A percentile compares a stretch with the other conserved stretches of the same genome.
Evolutionary conservation across 2,329 filamentous ascomycete genomes (phyloP).

Genomic region (Orbilia ellipsospora): DNA sequence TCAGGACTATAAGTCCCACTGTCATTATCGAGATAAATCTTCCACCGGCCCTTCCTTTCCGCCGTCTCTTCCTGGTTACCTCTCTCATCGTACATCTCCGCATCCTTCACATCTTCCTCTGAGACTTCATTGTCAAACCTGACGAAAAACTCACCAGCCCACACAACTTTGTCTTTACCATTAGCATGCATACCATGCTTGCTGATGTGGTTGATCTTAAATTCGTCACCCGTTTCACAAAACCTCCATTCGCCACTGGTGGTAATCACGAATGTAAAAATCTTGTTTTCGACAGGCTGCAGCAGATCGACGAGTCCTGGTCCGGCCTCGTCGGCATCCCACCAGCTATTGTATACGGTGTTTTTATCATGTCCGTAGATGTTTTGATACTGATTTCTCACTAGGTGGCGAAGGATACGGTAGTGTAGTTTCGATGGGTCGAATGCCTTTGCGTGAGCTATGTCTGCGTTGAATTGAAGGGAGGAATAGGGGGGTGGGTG

Average conservation of each 20-base stretch:
- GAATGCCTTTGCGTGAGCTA: conserved; percentile 43
- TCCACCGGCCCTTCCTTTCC: conserved; percentile 26
- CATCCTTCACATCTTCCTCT: conserved; percentile 21
- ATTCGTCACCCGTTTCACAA: conserved; percentile 52
- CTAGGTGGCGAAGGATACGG: conserved; percentile 43
- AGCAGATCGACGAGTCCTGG: conserved; percentile 43
- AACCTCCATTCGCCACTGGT: conserved; percentile 49
- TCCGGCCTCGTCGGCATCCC: conserved; percentile 26
- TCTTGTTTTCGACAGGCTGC: conserved; percentile 45
- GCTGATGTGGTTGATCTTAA: conserved; percentile 52
- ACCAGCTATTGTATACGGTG: conserved; percentile 44
- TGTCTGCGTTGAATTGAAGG: conserved; percentile 40
- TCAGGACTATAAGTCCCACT: conserved; percentile 47
- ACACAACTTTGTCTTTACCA: conserved; percentile 34
- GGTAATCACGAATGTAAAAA: conserved; percentile 53
- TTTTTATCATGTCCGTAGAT: conserved; percentile 49
- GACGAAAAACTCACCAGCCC: conserved; percentile 50
- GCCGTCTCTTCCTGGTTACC: background rate
- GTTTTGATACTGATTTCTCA: conserved; percentile 51
- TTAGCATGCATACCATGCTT: conserved; percentile 53
- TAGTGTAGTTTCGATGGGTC: conserved; percentile 51
- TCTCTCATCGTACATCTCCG: conserved; percentile 24
- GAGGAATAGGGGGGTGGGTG: conserved; percentile 33
- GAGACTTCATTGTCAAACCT: conserved; percentile 17
- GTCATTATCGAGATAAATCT: conserved; percentile 52